Base-by-base conservation (phyloP, 2,329 filamentous ascomycete species). In the Fusarium fujikuroi region DNA sequence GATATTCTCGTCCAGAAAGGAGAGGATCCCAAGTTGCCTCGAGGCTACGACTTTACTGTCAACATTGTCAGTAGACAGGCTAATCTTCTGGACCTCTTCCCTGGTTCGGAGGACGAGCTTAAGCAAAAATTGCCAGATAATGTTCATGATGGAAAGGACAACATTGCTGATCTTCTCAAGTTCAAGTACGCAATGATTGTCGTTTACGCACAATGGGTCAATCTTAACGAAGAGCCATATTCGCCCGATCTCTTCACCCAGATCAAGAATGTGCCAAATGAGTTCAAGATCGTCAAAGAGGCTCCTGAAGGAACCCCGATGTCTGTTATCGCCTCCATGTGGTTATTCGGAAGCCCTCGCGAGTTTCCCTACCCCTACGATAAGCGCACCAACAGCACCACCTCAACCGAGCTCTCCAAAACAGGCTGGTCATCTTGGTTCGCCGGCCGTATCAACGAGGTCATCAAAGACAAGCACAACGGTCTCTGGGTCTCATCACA, bases 361-460 rank as follows among this genome's bases (percentile, higher is more conserved):
- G 84, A 87, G 73, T 87, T 86, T 66, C 81, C 85, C 44, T 81
- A 83, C 37, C 85, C 85, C 0, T 87, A 87, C 64, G 80, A 83
- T 37, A 87, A 87, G 79, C 81, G 84, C 37, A 85, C 84, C 6
- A 85, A 85, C 61, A 57, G 79, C 34, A 87, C 84, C 19, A 80
- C 77, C 2, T 85, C 84, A 25, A 82, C 74, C n/a, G 83, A 81
- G 0, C 80, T 87, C 21, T 74, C 53, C 1, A 77, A 77, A 36
- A 80, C 83, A 56, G 77, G 78, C 16, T 86, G 84, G 60, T 25
- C 46, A 81, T 78, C 18, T 1, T 61, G 59, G 59, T 61, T 61
- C 11, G 9, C 47, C 7, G 47, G 59, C 1, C 59, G 47, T 16
- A 56, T 81, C 15, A 73, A 81, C 12, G 49, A 59, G 6, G 60